Evolutionary conservation across 2,329 filamentous ascomycete genomes (phyloP), one percentile per base, ranked within the genome.

Genomic region (Phaeoacremonium minimum): DNA sequence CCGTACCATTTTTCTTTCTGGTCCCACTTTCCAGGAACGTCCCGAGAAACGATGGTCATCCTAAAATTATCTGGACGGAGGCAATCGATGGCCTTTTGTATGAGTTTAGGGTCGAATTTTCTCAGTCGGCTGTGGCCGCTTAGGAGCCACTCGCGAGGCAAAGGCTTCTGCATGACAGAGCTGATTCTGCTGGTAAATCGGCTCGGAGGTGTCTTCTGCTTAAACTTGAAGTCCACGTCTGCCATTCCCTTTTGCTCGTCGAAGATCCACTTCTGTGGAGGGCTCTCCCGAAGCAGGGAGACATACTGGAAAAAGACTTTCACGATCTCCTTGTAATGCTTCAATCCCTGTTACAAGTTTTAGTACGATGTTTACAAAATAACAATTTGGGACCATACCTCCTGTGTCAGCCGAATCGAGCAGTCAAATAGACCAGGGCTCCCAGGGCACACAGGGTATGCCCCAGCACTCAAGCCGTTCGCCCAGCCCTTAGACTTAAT

Each of bases 1-100:
- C 91, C 91, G 51, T 98, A 98, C 93, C 93, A 98, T 56, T 90
- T 88, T 66, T 98, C 93, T 55, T 85, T 94, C 57, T 83, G 67
- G 46, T 94, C 76, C 87, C 88, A 96, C 35, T 79, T 75, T 0
- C 88, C 90, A 0, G 90, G 90, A 47, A 83, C 85, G 7, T 86
- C 83, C 53, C 89, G 86, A 16, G 88, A 91, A 18, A 94, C 80
- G 33, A 97, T 72, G 2, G 80, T 83, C 58, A 96, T 75, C 18
- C 87, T 79, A 65, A 97, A 89, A 55, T 96, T 97, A 56, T 97
- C 90, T 0, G 90, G 86, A 15, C 83, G 75, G 32, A 98, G 64
- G 52, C 78, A 85, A 5, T 76, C 72, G 49, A 97, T 68, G 0
- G 82, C 86, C 45, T 84, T 71, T 46, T 78, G 73, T 56, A 98